Percentiles rank a stretch among this genome's conserved stretches.
Conservation (phyloP, 2,329 filamentous ascomycete genomes). For the Curvularia verruculosa region DNA sequence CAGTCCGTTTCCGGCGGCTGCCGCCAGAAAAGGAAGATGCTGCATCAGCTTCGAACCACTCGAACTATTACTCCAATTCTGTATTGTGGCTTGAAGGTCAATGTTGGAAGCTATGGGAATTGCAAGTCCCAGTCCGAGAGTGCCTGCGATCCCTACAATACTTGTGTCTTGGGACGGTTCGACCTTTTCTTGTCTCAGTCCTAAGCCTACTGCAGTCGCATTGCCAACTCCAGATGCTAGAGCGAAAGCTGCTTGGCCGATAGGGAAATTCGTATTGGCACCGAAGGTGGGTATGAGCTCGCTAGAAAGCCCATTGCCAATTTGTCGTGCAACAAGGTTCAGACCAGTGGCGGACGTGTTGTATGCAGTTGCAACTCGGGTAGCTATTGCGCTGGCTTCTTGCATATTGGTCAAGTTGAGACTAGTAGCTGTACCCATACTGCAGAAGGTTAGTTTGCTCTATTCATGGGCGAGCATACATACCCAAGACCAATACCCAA, state of each 20-base stretch:
- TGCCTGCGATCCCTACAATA: constrained; percentile 33
- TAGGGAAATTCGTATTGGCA: not conserved
- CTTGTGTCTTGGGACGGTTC: constrained; percentile 23
- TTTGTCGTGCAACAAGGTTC: constrained; percentile 35
- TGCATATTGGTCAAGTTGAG: constrained; percentile 32
- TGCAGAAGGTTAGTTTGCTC: constrained; percentile 17
- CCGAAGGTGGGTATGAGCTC: constrained; percentile 27
- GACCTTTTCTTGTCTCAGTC: constrained; percentile 29
- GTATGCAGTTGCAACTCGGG: constrained; percentile 25
- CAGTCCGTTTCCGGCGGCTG: constrained; percentile 34
- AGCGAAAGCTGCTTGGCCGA: constrained; percentile 33
- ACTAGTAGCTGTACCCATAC: constrained; percentile 35
- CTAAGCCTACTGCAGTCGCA: constrained; percentile 33
- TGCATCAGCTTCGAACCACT: constrained; percentile 15
- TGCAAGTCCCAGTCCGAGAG: constrained; percentile 36
- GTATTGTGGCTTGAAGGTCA: constrained; percentile 26
- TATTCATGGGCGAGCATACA: not conserved
- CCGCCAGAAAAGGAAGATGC: constrained; percentile 34
- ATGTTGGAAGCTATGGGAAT: constrained; percentile 33
- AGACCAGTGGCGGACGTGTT: constrained; percentile 31
- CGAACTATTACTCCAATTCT: constrained; percentile 12
- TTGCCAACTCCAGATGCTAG: constrained; percentile 40
- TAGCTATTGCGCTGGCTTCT: constrained; percentile 25
- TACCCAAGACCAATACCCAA: constrained; percentile 41
- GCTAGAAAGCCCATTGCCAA: constrained; percentile 32